phyloP scores from a whole-genome alignment of 2,329 filamentous ascomycete genomes.

The Trichophyton simii region DNA sequence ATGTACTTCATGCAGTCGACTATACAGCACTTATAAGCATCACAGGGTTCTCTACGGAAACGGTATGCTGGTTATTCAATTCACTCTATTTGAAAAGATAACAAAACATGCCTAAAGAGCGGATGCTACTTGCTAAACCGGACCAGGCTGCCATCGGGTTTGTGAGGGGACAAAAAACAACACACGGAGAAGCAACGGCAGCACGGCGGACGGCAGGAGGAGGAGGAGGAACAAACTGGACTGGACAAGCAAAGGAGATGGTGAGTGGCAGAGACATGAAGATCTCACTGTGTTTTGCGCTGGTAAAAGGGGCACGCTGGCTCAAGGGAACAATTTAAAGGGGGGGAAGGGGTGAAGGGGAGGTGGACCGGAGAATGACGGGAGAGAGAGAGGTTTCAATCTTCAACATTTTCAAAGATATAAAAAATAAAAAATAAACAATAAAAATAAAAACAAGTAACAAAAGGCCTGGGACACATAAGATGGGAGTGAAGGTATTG shows the following conservation, averaged over 20 bases:
- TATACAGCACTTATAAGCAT: no score
- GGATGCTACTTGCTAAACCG: neutral
- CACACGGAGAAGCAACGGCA: neutral
- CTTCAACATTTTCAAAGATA: neutral
- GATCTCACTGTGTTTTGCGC: conserved; percentile 1
- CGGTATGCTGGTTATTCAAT: no score
- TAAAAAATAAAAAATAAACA: neutral
- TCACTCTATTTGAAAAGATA: neutral
- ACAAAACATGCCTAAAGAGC: neutral
- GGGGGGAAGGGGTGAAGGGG: conserved; percentile 12
- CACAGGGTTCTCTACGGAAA: no score
- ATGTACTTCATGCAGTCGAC: no score
- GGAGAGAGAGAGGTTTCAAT: neutral
- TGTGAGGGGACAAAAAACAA: neutral
- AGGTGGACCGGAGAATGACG: neutral
- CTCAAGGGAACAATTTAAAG: neutral
- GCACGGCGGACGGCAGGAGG: neutral
- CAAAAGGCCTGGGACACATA: neutral
- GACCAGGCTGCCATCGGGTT: no score
- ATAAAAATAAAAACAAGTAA: neutral
- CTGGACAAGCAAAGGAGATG: neutral
- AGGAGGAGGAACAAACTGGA: neutral
- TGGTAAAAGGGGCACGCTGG: neutral
- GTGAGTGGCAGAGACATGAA: neutral
- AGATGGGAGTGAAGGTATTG: neutral